Evolutionary conservation across 1,284 basidiomycete species (phyloP).

Genomic region (Cerrena zonata): DNA sequence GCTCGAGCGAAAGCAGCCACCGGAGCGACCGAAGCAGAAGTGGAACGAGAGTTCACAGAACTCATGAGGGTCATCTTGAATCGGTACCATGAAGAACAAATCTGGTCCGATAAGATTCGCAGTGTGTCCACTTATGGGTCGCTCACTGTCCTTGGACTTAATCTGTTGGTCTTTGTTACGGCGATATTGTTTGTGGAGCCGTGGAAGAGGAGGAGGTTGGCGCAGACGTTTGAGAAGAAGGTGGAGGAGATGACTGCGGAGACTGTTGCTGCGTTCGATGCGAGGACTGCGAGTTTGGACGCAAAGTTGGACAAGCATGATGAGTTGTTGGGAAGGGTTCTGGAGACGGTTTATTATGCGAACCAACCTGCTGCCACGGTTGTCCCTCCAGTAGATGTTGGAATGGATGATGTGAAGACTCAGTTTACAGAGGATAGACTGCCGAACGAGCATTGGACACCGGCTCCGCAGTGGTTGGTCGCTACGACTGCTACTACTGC

Average conservation of each 20-base stretch:
- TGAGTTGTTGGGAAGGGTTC: slow-evolving; percentile 26
- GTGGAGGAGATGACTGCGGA: slow-evolving; percentile 68
- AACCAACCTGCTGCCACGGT: slow-evolving; percentile 7
- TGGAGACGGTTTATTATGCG: slow-evolving; percentile 22
- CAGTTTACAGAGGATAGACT: slow-evolving; percentile 14
- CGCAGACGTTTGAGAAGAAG: slow-evolving; percentile 81
- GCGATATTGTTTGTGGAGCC: slow-evolving; percentile 89
- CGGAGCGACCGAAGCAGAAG: slow-evolving; percentile 63
- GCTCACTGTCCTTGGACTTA: slow-evolving; percentile 76
- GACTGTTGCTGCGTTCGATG: slow-evolving; percentile 21
- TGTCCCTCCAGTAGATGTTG: slow-evolving; percentile 8
- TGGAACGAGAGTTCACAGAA: slow-evolving; percentile 80
- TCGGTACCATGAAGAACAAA: slow-evolving; percentile 92
- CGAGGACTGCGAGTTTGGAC: slow-evolving; percentile 40
- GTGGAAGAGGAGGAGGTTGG: slow-evolving; percentile 82
- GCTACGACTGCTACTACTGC: slow-evolving; percentile 18
- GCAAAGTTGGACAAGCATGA: slow-evolving; percentile 51
- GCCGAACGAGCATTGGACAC: not conserved
- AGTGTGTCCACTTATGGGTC: slow-evolving; percentile 87
- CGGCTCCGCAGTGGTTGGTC: slow-evolving; percentile 8
- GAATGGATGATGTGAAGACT: slow-evolving; percentile 9
- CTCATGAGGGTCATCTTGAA: slow-evolving; percentile 82
- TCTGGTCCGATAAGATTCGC: slow-evolving; percentile 96
- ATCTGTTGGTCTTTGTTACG: slow-evolving; percentile 80
- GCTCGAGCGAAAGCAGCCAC: slow-evolving; percentile 59